Base-by-base conservation (phyloP, 257 asterid species). In the Thymus mandschuricus region DNA sequence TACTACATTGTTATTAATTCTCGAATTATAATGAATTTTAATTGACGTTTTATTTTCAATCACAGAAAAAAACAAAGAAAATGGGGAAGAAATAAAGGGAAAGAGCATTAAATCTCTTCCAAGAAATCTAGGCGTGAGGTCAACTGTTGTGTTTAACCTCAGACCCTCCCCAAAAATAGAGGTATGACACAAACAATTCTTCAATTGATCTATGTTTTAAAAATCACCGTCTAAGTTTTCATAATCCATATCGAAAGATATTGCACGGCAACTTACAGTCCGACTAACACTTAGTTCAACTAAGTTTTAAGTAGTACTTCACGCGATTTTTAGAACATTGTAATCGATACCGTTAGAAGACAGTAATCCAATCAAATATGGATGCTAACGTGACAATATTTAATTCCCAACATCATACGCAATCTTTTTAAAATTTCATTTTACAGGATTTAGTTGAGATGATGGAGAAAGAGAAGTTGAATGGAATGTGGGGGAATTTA, bases 401-500 rank as follows among this genome's bases (percentile, higher is more conserved):
- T 21, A 21, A 21, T 21, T 21, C 21, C 21, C 21, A 21, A 21
- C 21, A 21, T 21, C 21, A 21, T 21, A 21, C 21, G 21, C 21
- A 21, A 21, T 35, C 40, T 35, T 35, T 35, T 35, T 1, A 3
- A 34, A 3, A 21, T 21, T 35, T 3, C 4, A 35, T 35, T 35
- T 35, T 35, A 11, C 8, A 87, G 92, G 88, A 71, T 7, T 69
- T 85, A 65, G 78, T 70, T 9, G 84, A 75, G 64, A 75, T 85
- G 82, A 79, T 87, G 88, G 78, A 81, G 68, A 78, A 69, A 38
- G 76, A 38, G 40, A 50, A 65, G 51, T 55, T 58, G 40, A 72
- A 69, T 12, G 81, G 79, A 33, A 67, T 52, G 74, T 85, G 88
- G 90, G 92, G 92, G 3, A 85, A 83, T 65, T 2, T 40, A 15